These are phyloP conservation scores for Solanum bulbocastanum DNA, from an alignment of 257 asterid species.

Conservation along the genomic window DNA sequence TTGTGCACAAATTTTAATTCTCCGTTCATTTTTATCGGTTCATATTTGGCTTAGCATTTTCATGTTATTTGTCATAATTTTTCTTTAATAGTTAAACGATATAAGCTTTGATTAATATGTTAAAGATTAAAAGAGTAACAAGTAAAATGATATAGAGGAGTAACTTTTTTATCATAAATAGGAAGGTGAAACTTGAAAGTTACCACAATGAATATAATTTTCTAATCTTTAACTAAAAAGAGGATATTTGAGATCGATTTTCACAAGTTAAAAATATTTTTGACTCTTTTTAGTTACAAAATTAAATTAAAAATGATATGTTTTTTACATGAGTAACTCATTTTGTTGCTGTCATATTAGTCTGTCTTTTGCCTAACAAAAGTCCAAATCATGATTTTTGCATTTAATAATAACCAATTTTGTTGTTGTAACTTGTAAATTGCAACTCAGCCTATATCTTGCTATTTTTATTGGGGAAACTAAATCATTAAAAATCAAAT, in stretches of 20 bases:
- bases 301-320: background rate
- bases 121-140: background rate
- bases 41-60: no score
- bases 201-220: background rate
- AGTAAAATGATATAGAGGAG: accelerated
- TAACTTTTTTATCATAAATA: background rate
- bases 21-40: no score
- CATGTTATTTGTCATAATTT: accelerated
- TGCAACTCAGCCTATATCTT: background rate
- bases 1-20: background rate
- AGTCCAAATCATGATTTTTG: background rate
- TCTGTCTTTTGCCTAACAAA: background rate
- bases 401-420: background rate
- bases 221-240: no score
- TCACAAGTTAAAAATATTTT: background rate
- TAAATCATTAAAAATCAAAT: background rate
- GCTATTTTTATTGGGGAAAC: background rate
- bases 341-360: background rate
- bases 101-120: background rate
- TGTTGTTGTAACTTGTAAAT: background rate
- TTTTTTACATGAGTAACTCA: background rate
- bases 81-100: background rate
- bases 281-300: background rate
- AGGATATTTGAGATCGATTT: background rate
- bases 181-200: background rate